phyloP scores from a whole-genome alignment of 129 eudicot genomes.

The Chrysanthemum seticuspe region DNA sequence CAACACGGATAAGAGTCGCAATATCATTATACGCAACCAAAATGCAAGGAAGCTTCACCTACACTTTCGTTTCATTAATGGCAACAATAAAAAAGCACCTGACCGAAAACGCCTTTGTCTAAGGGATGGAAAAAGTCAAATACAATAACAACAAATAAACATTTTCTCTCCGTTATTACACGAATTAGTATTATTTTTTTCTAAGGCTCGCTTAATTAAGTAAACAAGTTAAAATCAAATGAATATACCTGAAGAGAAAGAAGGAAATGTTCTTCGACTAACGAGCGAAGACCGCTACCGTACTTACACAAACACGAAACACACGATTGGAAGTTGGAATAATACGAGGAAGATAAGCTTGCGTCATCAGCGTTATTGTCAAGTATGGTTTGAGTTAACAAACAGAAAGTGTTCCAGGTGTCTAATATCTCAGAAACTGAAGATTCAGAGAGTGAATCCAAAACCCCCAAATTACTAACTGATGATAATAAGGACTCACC shows the following conservation, averaged over 20 bases:
- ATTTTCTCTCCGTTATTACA: too few species aligned
- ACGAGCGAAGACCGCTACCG: conserved; percentile 18
- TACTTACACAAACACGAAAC: conserved; percentile 25
- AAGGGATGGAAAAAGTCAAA: too few species aligned
- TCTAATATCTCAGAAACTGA: conserved; percentile 53
- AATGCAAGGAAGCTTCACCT: too few species aligned
- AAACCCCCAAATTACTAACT: conserved; percentile 44
- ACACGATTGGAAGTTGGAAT: conserved; percentile 22
- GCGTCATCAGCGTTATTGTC: conserved; percentile 11
- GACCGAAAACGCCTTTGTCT: too few species aligned
- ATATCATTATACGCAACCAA: too few species aligned
- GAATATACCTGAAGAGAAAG: conserved; percentile 28
- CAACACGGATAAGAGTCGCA: too few species aligned
- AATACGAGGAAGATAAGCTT: conserved; percentile 8
- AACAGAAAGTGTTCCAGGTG: conserved; percentile 70
- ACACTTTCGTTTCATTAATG: too few species aligned
- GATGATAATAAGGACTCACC: conserved; percentile 40
- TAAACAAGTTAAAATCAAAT: too few species aligned
- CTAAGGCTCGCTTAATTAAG: too few species aligned
- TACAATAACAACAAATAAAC: too few species aligned
- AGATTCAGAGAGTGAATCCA: conserved; percentile 48
- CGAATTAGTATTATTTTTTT: too few species aligned
- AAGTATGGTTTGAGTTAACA: conserved; percentile 28
- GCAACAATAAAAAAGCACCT: too few species aligned
- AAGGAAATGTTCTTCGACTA: conserved; percentile 34